Percentiles rank a stretch among this genome's conserved stretches.
Conservation (phyloP, 345 rosid species). For the Eutrema heterophyllum region DNA sequence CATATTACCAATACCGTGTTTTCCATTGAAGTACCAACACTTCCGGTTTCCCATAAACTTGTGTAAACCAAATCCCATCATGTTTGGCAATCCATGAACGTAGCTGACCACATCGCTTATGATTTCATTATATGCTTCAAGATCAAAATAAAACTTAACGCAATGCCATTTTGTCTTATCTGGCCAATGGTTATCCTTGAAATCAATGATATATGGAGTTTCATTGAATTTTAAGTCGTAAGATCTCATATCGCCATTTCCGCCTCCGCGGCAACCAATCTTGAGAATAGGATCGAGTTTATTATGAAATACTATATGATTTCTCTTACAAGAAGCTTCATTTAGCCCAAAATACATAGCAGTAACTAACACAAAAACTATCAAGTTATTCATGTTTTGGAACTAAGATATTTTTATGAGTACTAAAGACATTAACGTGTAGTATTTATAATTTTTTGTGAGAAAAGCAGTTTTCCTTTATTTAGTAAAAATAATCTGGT, state of each 20-base stretch:
- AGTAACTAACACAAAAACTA: not conserved
- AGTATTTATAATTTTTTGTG: not conserved
- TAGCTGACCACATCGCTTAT: not conserved
- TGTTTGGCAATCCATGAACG: not conserved
- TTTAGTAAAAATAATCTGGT: not conserved
- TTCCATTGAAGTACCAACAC: not conserved
- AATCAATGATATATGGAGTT: not conserved
- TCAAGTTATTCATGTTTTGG: not conserved
- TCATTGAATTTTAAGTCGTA: not conserved
- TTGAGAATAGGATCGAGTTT: not conserved
- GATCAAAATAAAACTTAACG: not conserved
- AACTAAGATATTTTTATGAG: not conserved
- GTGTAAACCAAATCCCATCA: not conserved
- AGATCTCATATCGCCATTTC: not conserved
- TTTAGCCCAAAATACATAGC: not conserved
- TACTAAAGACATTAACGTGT: not conserved
- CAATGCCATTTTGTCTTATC: not conserved
- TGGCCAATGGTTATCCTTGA: not conserved
- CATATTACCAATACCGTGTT: no score
- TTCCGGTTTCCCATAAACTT: not conserved
- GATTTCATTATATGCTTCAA: not conserved
- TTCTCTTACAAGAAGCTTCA: slow-evolving; percentile 9
- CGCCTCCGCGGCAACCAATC: not conserved
- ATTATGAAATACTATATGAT: not conserved
- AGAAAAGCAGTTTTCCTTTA: not conserved